Evolutionary conservation across 2,329 filamentous ascomycete species (phyloP).

Genomic region (Penicillium palitans): DNA sequence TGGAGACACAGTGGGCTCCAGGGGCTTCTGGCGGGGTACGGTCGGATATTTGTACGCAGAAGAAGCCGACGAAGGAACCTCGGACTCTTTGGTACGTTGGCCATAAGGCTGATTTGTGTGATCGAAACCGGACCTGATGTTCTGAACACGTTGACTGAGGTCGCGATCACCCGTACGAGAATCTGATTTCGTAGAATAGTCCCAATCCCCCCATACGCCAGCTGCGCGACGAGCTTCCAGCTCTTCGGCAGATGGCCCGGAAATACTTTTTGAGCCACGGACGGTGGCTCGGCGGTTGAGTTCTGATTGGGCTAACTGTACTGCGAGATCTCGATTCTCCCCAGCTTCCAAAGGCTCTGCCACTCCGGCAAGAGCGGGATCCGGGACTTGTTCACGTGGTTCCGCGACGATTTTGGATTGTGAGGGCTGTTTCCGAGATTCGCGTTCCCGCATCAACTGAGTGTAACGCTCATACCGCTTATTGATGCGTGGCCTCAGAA

Average conservation of each 20-base stretch:
- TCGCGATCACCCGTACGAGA: constrained; percentile 42
- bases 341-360: constrained; percentile 66
- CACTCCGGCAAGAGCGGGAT: constrained; percentile 62
- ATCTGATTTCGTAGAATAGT: constrained; percentile 44
- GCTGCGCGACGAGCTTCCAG: constrained; percentile 57
- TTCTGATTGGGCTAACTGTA: constrained; percentile 73
- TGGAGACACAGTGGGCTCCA: constrained; percentile 25
- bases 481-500: constrained; percentile 75
- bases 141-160: constrained; percentile 54
- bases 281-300: constrained; percentile 65
- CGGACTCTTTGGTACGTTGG: constrained; percentile 13
- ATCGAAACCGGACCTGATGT: constrained; percentile 48
- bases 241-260: constrained; percentile 51
- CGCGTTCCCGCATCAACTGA: constrained; percentile 50
- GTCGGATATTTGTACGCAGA: constrained; percentile 46
- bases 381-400: constrained; percentile 35
- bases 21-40: constrained; percentile 40
- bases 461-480: constrained; percentile 68
- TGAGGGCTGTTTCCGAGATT: constrained; percentile 41
- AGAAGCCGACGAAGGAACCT: constrained; percentile 16
- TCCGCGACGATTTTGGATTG: constrained; percentile 13
- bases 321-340: constrained; percentile 72
- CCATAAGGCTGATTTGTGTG: constrained; percentile 16
- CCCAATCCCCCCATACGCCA: constrained; percentile 57
- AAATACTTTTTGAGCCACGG: constrained; percentile 55